Evolutionary conservation across 441 rosid species (phyloP), one percentile per base, ranked within the genome.

Genomic region (Corymbia calophylla): DNA sequence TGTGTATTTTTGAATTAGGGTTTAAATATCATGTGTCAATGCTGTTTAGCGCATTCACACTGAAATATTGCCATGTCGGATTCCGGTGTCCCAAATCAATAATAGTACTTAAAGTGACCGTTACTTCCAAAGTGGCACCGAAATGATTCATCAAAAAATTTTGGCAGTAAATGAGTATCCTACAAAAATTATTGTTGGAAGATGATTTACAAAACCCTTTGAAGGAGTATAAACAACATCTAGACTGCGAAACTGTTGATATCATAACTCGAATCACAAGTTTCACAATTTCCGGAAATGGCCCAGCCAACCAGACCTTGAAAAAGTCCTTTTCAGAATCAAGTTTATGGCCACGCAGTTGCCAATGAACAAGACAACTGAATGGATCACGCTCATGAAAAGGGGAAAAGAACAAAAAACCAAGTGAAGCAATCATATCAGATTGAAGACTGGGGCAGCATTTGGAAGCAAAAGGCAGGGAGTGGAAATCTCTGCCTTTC

Each of bases 101-200:
- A 62, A 13, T 13, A 29, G 29, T 15, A 29, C 32, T 29, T 14
- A 6, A 62, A 29, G n/a, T 13, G 68, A 62, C 13, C 17, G n/a
- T 13, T 62, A 12, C 29, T 0, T 4, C 32, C 18, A 29, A 29
- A 62, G 70, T 62, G 15, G 70, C 8, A 14, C 29, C 6, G 18
- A 62, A 62, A 1, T 60, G 2, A 62, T 62, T 8, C 7, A 62
- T 29, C 0, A 6, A 62, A 62, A 62, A 56, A 1, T 62, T 62
- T 62, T 9, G 2, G 35, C 70, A 62, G 4, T 3, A 14, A 62
- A 31, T 14, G 18, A 62, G 8, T 2, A 0, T 5, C 6, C 9
- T 16, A 13, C 0, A 0, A 14, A 53, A 53, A 2, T 53, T 14
- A 14, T 53, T 17, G 15, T 51, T 29, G 0, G 70, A 29, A 2